phyloP scores from a whole-genome alignment of 2,329 filamentous ascomycete species.

The Leptographium wingfieldii region DNA sequence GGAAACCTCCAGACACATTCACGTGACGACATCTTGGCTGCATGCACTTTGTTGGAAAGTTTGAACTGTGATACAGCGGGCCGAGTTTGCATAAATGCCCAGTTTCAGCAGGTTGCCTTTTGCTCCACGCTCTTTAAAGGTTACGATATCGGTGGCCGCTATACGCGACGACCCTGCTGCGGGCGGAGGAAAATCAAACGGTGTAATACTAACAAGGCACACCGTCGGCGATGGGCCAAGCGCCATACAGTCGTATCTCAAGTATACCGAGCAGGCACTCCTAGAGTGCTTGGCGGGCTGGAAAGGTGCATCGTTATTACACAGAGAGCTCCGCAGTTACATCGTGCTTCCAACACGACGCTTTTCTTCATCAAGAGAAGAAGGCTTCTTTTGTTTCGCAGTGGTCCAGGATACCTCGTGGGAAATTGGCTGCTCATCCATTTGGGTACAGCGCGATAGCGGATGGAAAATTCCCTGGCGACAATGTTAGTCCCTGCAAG shows the following conservation, averaged over 20 bases:
- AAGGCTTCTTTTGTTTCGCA: neutral
- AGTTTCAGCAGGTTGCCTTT: neutral
- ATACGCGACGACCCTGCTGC: neutral
- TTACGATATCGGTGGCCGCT: neutral
- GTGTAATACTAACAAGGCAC: no score
- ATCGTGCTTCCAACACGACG: neutral
- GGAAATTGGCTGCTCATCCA: neutral
- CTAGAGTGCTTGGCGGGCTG: neutral
- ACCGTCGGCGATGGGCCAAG: no score
- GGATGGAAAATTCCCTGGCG: constrained; percentile 4
- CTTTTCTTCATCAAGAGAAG: neutral
- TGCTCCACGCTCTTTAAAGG: neutral
- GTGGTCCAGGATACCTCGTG: neutral
- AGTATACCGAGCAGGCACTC: neutral
- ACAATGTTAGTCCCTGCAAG: neutral
- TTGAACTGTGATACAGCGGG: neutral
- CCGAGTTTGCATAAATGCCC: neutral
- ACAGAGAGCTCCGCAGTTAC: neutral
- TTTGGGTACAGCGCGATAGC: neutral
- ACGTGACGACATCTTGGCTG: neutral
- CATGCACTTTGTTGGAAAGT: neutral
- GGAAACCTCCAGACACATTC: neutral
- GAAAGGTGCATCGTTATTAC: neutral
- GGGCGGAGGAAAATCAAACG: neutral
- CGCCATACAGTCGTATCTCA: no score